A percentile compares a stretch with the other conserved stretches of the same genome.
Evolutionary conservation across 2,329 filamentous ascomycete species (phyloP).

Genomic region (Chaetomiaceae sp.): DNA sequence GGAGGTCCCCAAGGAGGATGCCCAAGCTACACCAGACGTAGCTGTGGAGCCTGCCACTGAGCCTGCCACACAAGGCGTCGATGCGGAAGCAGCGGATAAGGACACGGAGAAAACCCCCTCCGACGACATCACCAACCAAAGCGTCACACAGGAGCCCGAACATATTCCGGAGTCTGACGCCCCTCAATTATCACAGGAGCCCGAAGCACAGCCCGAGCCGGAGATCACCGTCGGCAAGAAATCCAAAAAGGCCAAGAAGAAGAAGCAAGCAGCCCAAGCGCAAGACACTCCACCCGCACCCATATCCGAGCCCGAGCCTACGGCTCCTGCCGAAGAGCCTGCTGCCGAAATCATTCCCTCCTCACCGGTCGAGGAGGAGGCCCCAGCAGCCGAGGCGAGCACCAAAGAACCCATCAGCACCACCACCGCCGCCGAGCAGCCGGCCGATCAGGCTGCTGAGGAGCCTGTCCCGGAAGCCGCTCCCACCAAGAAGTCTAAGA

Average conservation of each 20-base stretch:
- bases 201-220: neutral
- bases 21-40: neutral
- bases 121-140: neutral
- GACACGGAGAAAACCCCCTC: neutral
- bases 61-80: neutral
- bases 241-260: conserved; percentile 32
- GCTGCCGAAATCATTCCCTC: neutral
- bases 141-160: conserved; percentile 1
- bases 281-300: neutral
- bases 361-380: neutral
- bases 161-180: neutral
- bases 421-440: neutral
- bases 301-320: no score
- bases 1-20: neutral
- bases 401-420: neutral
- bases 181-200: neutral
- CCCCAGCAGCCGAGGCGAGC: neutral
- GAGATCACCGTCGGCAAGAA: conserved; percentile 25
- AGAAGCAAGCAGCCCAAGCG: conserved; percentile 10
- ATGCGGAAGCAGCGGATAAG: neutral
- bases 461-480: conserved; percentile 3
- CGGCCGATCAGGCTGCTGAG: neutral
- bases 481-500: conserved; percentile 34
- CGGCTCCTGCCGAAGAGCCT: neutral
- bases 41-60: neutral